Percentiles rank a stretch among this genome's conserved stretches.
Evolutionary conservation across 73 alveolate species (phyloP).

Genomic region (Uronychia binucleata): DNA sequence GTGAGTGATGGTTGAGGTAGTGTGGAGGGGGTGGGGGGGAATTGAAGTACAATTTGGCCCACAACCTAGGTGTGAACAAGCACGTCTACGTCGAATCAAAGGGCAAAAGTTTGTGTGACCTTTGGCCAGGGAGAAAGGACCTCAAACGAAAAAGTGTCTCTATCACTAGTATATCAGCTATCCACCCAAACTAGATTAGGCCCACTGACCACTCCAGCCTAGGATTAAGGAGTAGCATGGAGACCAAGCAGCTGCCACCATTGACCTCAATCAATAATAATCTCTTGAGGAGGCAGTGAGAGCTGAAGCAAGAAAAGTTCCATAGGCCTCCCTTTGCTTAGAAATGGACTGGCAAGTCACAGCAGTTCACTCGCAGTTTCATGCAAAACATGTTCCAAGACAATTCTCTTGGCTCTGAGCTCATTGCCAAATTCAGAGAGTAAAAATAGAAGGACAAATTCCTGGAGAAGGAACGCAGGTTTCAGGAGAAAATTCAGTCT

Average conservation of each 20-base stretch:
- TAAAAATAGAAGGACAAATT: neutral
- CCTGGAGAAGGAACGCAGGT: neutral
- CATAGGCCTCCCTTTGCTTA: neutral
- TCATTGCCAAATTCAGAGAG: neutral
- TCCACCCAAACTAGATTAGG: neutral
- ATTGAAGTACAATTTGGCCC: neutral
- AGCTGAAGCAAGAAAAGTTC: neutral
- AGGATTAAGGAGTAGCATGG: neutral
- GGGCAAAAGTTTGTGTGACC: neutral
- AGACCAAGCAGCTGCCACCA: neutral
- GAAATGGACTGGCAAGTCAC: neutral
- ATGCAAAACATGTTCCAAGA: neutral
- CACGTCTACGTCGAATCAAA: neutral
- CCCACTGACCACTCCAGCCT: neutral
- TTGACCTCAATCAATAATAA: neutral
- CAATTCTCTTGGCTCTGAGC: neutral
- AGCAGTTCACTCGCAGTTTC: neutral
- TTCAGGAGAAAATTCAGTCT: neutral
- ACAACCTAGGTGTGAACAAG: neutral
- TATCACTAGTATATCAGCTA: neutral
- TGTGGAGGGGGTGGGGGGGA: neutral
- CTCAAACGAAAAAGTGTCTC: neutral
- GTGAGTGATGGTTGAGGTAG: no score
- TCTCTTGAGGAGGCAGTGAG: neutral
- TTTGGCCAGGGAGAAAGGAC: neutral